Percentiles rank a stretch among this genome's conserved stretches.
Conservation (phyloP, 2,329 filamentous ascomycete species). For the Colletotrichum abscissum region DNA sequence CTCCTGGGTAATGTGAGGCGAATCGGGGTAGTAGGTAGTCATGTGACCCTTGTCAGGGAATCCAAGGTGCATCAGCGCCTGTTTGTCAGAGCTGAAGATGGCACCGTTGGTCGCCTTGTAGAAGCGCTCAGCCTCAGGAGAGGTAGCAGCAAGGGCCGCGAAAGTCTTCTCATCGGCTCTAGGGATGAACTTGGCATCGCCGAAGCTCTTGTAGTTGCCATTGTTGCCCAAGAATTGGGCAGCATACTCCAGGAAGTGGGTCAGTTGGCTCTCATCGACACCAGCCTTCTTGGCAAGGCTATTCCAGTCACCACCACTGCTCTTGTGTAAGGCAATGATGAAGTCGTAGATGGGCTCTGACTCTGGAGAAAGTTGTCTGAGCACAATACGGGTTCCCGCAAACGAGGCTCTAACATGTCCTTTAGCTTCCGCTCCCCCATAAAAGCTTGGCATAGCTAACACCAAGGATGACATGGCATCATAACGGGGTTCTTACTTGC, state of each 20-base stretch:
- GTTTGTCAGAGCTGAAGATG: slow-evolving; percentile 76
- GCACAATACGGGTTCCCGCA: slow-evolving; percentile 80
- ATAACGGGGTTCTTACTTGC: slow-evolving; percentile 65
- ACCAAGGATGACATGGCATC: neutral
- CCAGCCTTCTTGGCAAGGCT: slow-evolving; percentile 72
- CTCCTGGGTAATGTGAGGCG: slow-evolving; percentile 76
- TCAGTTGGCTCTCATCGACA: slow-evolving; percentile 72
- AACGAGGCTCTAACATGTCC: slow-evolving; percentile 73
- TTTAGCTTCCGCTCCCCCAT: slow-evolving; percentile 18
- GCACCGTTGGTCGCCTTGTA: slow-evolving; percentile 77
- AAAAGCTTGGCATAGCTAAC: slow-evolving; percentile 17
- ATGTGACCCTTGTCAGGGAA: slow-evolving; percentile 81
- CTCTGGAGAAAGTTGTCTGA: slow-evolving; percentile 85
- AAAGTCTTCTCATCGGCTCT: slow-evolving; percentile 73
- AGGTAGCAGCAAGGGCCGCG: slow-evolving; percentile 71
- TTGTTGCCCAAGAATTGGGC: slow-evolving; percentile 83
- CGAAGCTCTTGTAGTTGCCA: slow-evolving; percentile 90
- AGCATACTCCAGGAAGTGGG: slow-evolving; percentile 80
- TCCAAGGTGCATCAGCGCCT: slow-evolving; percentile 78
- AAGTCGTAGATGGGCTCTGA: slow-evolving; percentile 85
- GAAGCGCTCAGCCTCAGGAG: slow-evolving; percentile 69
- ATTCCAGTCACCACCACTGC: slow-evolving; percentile 77
- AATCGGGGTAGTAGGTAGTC: slow-evolving; percentile 86
- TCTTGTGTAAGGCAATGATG: slow-evolving; percentile 78
- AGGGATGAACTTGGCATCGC: slow-evolving; percentile 86